These are phyloP conservation scores for Ogataea glucozyma DNA, from an alignment of 805 yeast species.

Conservation along the genomic window DNA sequence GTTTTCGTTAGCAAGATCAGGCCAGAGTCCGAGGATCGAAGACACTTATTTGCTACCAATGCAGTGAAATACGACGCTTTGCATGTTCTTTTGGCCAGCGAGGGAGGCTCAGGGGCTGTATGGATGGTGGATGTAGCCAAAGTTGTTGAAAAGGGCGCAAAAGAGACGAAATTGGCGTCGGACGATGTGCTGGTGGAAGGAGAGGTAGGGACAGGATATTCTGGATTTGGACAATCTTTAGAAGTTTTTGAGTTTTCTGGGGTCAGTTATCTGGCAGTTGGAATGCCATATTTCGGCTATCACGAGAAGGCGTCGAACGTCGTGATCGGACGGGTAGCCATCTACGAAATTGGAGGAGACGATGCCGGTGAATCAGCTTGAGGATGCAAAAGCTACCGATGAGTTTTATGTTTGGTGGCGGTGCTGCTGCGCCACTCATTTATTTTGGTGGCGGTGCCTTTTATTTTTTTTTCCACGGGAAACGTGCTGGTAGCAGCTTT, in stretches of 20 bases:
- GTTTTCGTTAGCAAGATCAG: slow-evolving; percentile 18
- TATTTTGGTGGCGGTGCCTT: too few relatives aligned
- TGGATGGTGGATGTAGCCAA: slow-evolving; percentile 39
- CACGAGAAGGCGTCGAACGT: slow-evolving; percentile 26
- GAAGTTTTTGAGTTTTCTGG: slow-evolving; percentile 27
- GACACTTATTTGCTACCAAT: not conserved
- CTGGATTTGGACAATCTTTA: slow-evolving; percentile 47
- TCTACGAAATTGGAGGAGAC: too few relatives aligned
- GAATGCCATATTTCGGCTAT: slow-evolving; percentile 35
- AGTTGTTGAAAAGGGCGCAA: slow-evolving; percentile 10
- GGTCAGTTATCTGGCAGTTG: slow-evolving; percentile 35
- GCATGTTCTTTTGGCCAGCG: slow-evolving; percentile 39
- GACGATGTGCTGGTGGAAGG: slow-evolving; percentile 26
- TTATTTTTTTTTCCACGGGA: too few relatives aligned
- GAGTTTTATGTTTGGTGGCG: too few relatives aligned
- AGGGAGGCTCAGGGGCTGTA: slow-evolving; percentile 47
- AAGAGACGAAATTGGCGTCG: slow-evolving; percentile 13
- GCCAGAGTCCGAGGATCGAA: slow-evolving; percentile 9
- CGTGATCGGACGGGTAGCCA: slow-evolving; percentile 36
- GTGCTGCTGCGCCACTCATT: too few relatives aligned
- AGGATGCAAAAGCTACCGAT: not conserved
- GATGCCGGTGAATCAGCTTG: too few relatives aligned
- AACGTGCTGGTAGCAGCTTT: not conserved
- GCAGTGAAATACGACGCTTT: not conserved
- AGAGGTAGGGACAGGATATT: slow-evolving; percentile 33